phyloP scores from a whole-genome alignment of 2,329 filamentous ascomycete species.

The Fusarium anguioides region DNA sequence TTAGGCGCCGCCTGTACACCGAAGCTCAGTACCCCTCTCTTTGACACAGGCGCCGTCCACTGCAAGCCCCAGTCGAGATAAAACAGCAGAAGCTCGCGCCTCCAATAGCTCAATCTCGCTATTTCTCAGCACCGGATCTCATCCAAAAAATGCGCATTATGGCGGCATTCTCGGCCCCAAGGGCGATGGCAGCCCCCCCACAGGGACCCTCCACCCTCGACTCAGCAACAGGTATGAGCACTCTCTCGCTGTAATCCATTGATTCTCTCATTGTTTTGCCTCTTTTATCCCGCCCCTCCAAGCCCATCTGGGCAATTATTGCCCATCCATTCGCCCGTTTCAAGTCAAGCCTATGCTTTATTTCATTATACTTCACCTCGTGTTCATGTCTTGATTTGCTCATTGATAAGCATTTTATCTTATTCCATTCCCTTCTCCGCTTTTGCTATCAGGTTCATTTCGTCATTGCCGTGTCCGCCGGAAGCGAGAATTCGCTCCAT shows the following conservation, averaged over 20 bases:
- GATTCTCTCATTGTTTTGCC: constrained; percentile 25
- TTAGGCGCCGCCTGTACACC: constrained; percentile 38
- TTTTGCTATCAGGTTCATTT: constrained; percentile 29
- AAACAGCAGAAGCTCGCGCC: constrained; percentile 31
- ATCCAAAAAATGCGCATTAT: constrained; percentile 30
- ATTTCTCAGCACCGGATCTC: constrained; percentile 3
- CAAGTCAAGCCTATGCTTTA: constrained; percentile 8
- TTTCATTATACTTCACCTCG: constrained; percentile 11
- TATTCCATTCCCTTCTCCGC: constrained; percentile 21
- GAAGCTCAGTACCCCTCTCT: constrained; percentile 37
- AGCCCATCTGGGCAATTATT: constrained; percentile 18
- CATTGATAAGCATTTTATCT: constrained; percentile 7
- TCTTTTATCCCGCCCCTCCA: constrained; percentile 1
- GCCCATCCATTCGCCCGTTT: constrained; percentile 15
- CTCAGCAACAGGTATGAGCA: constrained; percentile 42
- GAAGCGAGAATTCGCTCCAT: constrained; percentile 40
- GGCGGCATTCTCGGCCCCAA: constrained; percentile 43
- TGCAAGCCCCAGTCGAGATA: constrained; percentile 20
- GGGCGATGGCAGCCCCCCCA: constrained; percentile 38
- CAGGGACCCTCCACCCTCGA: constrained; percentile 32
- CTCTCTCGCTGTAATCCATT: constrained; percentile 22
- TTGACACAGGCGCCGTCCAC: constrained; percentile 25
- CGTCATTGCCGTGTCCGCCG: constrained; percentile 26
- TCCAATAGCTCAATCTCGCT: constrained; percentile 7
- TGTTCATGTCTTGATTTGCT: constrained; percentile 1